A percentile compares a stretch with the other conserved stretches of the same genome.
Conservation (phyloP, 2,329 filamentous ascomycete species). For the Xylariaceae sp. region DNA sequence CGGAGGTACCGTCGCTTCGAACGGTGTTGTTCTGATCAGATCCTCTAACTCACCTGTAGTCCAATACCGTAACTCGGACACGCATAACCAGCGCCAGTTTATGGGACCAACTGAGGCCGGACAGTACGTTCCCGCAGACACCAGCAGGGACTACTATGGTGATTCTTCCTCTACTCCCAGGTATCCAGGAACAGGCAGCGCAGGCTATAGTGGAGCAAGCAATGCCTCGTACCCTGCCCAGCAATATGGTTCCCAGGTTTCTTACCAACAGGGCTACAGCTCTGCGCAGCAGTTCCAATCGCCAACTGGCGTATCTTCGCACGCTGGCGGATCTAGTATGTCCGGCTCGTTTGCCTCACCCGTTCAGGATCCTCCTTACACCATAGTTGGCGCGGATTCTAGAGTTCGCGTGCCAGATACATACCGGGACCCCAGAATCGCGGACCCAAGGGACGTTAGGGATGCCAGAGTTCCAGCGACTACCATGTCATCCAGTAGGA, state of each 20-base stretch:
- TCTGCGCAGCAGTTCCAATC: constrained; percentile 23
- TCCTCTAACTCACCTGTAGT: constrained; percentile 57
- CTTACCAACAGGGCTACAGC: constrained; percentile 25
- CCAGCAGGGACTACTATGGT: constrained; percentile 30
- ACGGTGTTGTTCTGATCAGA: constrained; percentile 45
- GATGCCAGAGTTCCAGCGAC: constrained; percentile 26
- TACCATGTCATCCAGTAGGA: constrained; percentile 24
- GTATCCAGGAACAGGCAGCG: constrained; percentile 47
- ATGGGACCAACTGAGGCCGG: constrained; percentile 36
- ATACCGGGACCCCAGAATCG: constrained; percentile 26
- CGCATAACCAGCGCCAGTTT: constrained; percentile 41
- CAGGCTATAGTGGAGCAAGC: constrained; percentile 44
- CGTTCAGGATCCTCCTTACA: constrained; percentile 26
- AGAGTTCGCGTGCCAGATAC: constrained; percentile 17
- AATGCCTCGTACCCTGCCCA: constrained; percentile 28
- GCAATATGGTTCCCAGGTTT: constrained; percentile 26
- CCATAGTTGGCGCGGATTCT: constrained; percentile 24
- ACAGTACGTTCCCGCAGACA: constrained; percentile 25
- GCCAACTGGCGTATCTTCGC: constrained; percentile 19
- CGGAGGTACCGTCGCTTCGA: constrained; percentile 56
- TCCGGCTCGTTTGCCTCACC: constrained; percentile 25
- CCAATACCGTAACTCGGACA: constrained; percentile 54
- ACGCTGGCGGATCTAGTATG: constrained; percentile 14
- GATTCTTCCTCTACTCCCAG: constrained; percentile 41
- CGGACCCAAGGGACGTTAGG: constrained; percentile 17